Conservation (phyloP, 73 alveolate genomes). For the Stentor coeruleus region DNA sequence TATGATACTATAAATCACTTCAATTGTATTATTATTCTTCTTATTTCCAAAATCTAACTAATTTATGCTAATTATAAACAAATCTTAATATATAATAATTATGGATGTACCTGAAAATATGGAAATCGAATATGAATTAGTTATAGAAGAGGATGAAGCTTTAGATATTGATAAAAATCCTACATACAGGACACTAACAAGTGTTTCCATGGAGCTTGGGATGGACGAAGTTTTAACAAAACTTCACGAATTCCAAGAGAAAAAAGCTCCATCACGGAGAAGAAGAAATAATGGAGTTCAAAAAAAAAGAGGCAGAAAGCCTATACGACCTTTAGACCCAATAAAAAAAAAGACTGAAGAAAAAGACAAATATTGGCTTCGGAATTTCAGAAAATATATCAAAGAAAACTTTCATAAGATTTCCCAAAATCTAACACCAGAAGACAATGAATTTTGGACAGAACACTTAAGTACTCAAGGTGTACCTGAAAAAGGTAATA, state of each 20-base stretch:
- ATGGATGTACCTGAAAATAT: too few relatives aligned
- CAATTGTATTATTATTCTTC: too few relatives aligned
- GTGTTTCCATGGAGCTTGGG: background rate
- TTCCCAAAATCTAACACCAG: background rate
- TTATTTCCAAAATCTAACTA: too few relatives aligned
- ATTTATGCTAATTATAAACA: too few relatives aligned
- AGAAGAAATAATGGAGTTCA: background rate
- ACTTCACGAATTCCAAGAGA: background rate
- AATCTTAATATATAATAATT: too few relatives aligned
- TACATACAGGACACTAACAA: background rate
- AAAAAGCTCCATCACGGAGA: background rate
- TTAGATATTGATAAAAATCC: background rate
- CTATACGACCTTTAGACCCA: slow-evolving; percentile 18
- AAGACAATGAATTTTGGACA: slow-evolving; percentile 2
- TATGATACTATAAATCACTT: too few relatives aligned
- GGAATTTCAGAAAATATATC: background rate
- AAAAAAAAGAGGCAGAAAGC: slow-evolving; percentile 26
- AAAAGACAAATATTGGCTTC: slow-evolving; percentile 23
- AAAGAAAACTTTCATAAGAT: background rate
- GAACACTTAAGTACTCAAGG: slow-evolving; percentile 14
- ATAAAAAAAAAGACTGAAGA: slow-evolving; percentile 15
- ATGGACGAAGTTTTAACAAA: background rate
- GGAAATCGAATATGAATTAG: background rate
- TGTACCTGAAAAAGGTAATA: slow-evolving; percentile 18
- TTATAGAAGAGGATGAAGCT: background rate